phyloP scores from a whole-genome alignment of 805 yeast species.

The Starmerella stigmatis region DNA sequence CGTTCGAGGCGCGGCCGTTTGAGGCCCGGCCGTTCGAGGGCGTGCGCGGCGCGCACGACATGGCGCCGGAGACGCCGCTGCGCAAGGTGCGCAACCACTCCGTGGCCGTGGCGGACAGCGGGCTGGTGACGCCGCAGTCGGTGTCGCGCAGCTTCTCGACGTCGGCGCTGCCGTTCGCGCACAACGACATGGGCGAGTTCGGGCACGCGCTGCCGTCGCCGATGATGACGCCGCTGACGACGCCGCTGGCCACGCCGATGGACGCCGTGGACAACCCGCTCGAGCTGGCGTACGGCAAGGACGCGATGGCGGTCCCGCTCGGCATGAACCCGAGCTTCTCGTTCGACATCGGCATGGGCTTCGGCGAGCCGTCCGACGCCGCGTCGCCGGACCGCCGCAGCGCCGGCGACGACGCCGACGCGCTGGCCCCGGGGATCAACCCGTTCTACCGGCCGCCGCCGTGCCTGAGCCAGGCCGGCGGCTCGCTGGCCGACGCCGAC shows the following conservation, averaged over 20 bases:
- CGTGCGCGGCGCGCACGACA: neutral
- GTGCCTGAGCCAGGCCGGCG: slow-evolving; percentile 16
- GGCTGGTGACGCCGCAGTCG: slow-evolving; percentile 18
- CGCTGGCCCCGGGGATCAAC: slow-evolving; percentile 25
- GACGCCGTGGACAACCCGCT: slow-evolving; percentile 12
- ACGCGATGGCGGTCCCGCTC: slow-evolving; percentile 2
- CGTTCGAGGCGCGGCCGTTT: no score
- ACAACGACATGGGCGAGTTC: neutral
- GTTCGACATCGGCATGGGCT: slow-evolving; percentile 1
- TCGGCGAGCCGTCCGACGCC: neutral
- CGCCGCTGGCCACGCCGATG: slow-evolving; percentile 21
- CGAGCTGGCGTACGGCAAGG: slow-evolving; percentile 6
- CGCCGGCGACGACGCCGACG: slow-evolving; percentile 12
- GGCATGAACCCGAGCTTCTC: slow-evolving; percentile 5
- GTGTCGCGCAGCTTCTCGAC: slow-evolving; percentile 18
- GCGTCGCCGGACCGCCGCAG: neutral
- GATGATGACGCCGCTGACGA: slow-evolving; percentile 18
- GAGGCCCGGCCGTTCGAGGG: no score
- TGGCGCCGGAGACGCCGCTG: slow-evolving; percentile 18
- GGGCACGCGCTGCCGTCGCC: slow-evolving; percentile 5
- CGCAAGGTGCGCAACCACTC: slow-evolving; percentile 16
- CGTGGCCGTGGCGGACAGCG: slow-evolving; percentile 5
- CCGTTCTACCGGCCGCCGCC: slow-evolving; percentile 31
- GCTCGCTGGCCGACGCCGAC: neutral
- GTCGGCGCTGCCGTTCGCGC: slow-evolving; percentile 14